Evolutionary conservation across 176 grass and related monocot species (phyloP), one percentile per base, ranked within the genome.

Genomic region (Puccinellia tenuiflora): DNA sequence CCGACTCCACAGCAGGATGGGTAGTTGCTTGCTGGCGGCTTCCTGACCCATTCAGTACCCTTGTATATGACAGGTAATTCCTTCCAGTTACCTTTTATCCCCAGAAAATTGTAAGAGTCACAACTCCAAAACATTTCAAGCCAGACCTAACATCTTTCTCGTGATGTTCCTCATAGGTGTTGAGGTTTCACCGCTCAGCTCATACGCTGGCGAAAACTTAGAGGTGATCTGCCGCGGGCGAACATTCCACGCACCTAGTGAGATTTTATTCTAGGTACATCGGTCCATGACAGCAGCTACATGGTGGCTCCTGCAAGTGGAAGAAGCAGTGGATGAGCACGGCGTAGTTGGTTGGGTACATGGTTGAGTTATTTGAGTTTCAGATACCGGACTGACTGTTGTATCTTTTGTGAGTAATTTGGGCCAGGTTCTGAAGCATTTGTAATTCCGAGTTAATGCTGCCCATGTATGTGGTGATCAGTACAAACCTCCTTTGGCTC

Each of bases 1-100:
- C 25, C 96, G 96, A 22, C 96, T 99, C 74, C 96, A 99, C 35
- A 99, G 93, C 80, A 92, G 96, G n/a, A 82, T 99, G 96, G 96
- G 96, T 99, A 0, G 93, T 99, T n/a, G 89, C 96, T n/a, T 46
- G 96, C 96, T 47, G 96, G 93, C 43, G 96, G 96, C 47, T 99
- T 96, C 84, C 86, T 99, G 68, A 99, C 93, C 8, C 93, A 99
- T 77, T 99, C 96, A 3, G 91, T 99, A 55, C 96, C 96, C 25
- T 85, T 96, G 64, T 99, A 96, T 73, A 86, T 99, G 85, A 99
- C 96, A 75, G 96, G 96, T 94, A 92, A 57, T 78, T 34, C 59
- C 55, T 38, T 80, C 16, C 53, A 35, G 25, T 12, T 60, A 5
- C 55, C 2, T 1, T 24, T 29, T 55, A 25, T n/a, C n/a, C 73